phyloP scores from a whole-genome alignment of 768 basidiomycete species.

The Lyophyllum atratum region DNA sequence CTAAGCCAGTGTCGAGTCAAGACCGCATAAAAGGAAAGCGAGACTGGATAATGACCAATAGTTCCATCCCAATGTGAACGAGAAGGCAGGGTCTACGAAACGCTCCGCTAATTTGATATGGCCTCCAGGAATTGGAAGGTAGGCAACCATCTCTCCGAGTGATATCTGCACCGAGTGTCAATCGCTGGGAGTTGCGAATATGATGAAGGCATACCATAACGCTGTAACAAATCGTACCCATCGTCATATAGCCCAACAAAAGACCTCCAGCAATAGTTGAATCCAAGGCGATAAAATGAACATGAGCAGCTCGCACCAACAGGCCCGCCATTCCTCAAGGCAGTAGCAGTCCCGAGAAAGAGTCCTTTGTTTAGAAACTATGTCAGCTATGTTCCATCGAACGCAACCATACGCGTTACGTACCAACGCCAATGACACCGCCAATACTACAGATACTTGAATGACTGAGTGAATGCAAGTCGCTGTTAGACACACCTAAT shows the following conservation, averaged over 20 bases:
- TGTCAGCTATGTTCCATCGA: background rate
- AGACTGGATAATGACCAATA: constrained; percentile 34
- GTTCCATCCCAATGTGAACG: constrained; percentile 58
- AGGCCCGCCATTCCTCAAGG: constrained; percentile 64
- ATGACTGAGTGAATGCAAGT: background rate
- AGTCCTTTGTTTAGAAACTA: constrained; percentile 12
- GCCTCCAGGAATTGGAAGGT: constrained; percentile 75
- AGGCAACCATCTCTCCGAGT: constrained; percentile 77
- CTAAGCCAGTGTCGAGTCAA: constrained; percentile 17
- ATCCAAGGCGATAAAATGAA: background rate
- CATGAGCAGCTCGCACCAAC: constrained; percentile 46
- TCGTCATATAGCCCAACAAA: constrained; percentile 64
- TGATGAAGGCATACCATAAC: constrained; percentile 64
- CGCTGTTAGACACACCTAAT: constrained; percentile 48
- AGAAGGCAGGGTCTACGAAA: constrained; percentile 77
- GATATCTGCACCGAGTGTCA: constrained; percentile 55
- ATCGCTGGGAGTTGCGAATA: background rate
- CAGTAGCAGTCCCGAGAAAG: constrained; percentile 64
- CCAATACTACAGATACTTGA: constrained; percentile 53
- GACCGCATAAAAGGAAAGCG: background rate
- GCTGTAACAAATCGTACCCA: constrained; percentile 70
- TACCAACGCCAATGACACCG: constrained; percentile 62
- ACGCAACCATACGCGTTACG: constrained; percentile 22
- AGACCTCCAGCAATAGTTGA: constrained; percentile 40
- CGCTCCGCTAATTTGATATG: constrained; percentile 83